Conservation (phyloP, 2,329 filamentous ascomycete species). For the Allantophomopsis lycopodina region DNA sequence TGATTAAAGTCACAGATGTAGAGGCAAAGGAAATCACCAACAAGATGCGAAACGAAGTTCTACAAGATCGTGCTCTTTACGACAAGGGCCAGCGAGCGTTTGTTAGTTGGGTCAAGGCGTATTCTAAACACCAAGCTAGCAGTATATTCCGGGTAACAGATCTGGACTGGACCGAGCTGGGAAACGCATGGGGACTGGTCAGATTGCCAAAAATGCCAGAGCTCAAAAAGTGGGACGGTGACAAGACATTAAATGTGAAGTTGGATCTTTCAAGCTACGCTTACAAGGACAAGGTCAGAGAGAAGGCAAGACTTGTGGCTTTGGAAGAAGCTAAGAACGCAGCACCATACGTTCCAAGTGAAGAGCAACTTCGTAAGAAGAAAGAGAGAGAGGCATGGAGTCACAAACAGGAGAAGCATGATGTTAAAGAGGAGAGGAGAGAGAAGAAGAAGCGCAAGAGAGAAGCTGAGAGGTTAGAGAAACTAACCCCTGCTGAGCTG, state of each 20-base stretch:
- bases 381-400: conserved; percentile 61
- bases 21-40: conserved; percentile 45
- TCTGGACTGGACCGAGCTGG: conserved; percentile 75
- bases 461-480: conserved; percentile 46
- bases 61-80: conserved; percentile 39
- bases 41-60: conserved; percentile 45
- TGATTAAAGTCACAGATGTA: conserved; percentile 39
- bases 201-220: conserved; percentile 92
- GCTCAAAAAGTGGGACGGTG: conserved; percentile 57
- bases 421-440: conserved; percentile 42
- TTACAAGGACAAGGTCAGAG: conserved; percentile 60
- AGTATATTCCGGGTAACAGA: conserved; percentile 80
- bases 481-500: conserved; percentile 60
- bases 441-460: conserved; percentile 51
- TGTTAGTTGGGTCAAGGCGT: conserved; percentile 84
- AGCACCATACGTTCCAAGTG: conserved; percentile 20
- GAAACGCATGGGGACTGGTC: conserved; percentile 72
- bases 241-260: conserved; percentile 45
- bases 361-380: conserved; percentile 36
- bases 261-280: conserved; percentile 55
- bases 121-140: conserved; percentile 78
- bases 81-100: conserved; percentile 88
- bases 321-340: conserved; percentile 33
- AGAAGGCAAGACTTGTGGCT: conserved; percentile 47
- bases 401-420: conserved; percentile 52